Base-by-base conservation (phyloP, 805 yeast species). In the Metschnikowia rubicola region DNA sequence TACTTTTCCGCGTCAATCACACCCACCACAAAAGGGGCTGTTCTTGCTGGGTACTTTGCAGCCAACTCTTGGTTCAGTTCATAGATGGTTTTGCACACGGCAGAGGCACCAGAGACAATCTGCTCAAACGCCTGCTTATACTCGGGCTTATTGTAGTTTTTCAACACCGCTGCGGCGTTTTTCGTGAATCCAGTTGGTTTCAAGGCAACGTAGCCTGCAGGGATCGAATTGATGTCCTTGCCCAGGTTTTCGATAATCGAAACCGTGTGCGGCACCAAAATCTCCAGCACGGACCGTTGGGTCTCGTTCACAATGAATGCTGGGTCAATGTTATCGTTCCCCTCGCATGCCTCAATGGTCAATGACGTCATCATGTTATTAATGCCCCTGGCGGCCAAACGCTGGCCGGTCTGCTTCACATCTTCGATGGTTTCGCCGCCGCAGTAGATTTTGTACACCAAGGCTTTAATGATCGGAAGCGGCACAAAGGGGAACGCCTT, bases 301-400 rank as follows among this genome's bases (percentile, higher is more conserved):
- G 92, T 86, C 62, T 83, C 84, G 15, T 66, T 57, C 33, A 86
- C 80, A 50, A 87, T 85, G 52, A 71, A 73, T 35, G 75, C 61
- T 33, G 84, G 81, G 64, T 80, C 83, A 36, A 80, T 71, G 65
- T 79, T 72, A 61, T 79, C 77, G 48, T 78, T 78, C 34, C 96
- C 96, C 54, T 88, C 88, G 44, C 97, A 84, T 46, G 94, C 96
- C 68, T 91, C 98, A 43, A 91, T 90, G 12, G 97, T 88, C 64
- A 89, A 80, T 1, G 95, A 85, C n/a, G 91, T 72, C 96, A 91
- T 89, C 96, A 91, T 88, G 72, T 91, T 92, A 56, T 87, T 81
- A 60, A 90, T 86, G 9, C 96, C 96, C 51, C 96, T 76, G 43
- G 76, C 65, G 45, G 80, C 73, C 55, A 91, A 74, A 48, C 80